These are phyloP conservation scores for Phanerochaete carnosa DNA, from an alignment of 768 basidiomycete genomes.

Conservation along the genomic window DNA sequence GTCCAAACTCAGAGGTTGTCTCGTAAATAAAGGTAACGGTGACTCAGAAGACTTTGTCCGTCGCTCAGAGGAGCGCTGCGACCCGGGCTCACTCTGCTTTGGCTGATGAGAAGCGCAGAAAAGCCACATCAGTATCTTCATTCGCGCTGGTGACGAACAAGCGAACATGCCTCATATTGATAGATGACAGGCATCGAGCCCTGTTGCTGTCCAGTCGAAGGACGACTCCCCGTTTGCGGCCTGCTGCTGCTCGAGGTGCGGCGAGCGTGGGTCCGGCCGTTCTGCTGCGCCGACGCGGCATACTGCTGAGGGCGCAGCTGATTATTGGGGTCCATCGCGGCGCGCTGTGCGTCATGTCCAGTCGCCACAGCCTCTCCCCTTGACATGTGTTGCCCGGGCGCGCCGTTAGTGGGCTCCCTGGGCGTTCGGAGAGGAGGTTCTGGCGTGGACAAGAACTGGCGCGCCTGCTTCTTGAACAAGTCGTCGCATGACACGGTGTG, in stretches of 20 bases:
- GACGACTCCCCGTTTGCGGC: background rate
- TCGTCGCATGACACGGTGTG: conserved; percentile 11
- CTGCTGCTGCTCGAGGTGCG: background rate
- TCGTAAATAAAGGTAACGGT: background rate
- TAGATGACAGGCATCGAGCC: conserved; percentile 1
- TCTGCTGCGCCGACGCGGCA: background rate
- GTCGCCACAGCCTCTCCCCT: background rate
- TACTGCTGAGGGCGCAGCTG: background rate
- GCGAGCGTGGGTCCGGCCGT: background rate
- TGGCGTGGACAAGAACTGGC: conserved; percentile 6
- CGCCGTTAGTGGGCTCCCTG: background rate
- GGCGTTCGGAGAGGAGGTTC: background rate
- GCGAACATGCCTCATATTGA: background rate
- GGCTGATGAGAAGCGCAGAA: background rate
- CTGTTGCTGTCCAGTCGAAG: background rate
- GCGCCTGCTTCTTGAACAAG: conserved; percentile 11
- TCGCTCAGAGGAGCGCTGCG: conserved; percentile 1
- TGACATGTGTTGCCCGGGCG: background rate
- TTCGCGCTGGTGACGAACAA: background rate
- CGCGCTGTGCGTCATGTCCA: background rate
- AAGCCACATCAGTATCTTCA: background rate
- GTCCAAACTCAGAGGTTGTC: conserved; percentile 1
- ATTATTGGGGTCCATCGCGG: background rate
- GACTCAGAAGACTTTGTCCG: background rate
- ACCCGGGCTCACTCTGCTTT: background rate